Percentiles rank a stretch among this genome's conserved stretches.
These are phyloP conservation scores for Endothia cerciana DNA, from an alignment of 2,329 filamentous ascomycete genomes.

Conservation along the genomic window DNA sequence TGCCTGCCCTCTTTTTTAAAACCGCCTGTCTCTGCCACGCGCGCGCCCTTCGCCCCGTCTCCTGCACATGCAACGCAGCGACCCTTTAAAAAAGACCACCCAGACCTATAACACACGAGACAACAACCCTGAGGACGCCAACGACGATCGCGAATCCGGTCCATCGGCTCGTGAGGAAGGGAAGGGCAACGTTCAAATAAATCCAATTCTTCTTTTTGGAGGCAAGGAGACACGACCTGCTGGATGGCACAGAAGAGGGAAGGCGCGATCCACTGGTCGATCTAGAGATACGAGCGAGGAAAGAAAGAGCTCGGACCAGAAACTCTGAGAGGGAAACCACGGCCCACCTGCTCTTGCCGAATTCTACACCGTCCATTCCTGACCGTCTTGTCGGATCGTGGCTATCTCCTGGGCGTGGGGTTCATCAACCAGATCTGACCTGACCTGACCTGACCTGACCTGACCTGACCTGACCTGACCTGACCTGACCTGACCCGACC, in stretches of 20 bases:
- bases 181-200: neutral
- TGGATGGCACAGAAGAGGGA: slow-evolving; percentile 5
- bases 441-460: slow-evolving; percentile 1
- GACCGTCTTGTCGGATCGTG: slow-evolving; percentile 7
- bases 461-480: slow-evolving; percentile 3
- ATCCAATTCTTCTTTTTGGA: neutral
- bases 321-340: slow-evolving; percentile 1
- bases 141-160: neutral
- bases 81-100: slow-evolving; percentile 4
- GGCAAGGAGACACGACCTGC: neutral
- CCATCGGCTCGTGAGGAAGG: neutral
- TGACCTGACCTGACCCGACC: neutral
- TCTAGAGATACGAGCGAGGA: neutral
- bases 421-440: neutral
- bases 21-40: slow-evolving; percentile 10
- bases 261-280: slow-evolving; percentile 11
- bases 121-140: neutral
- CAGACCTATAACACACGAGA: slow-evolving; percentile 5
- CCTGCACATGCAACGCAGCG: slow-evolving; percentile 1
- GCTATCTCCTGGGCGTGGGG: neutral
- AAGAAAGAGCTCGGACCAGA: slow-evolving; percentile 11
- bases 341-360: slow-evolving; percentile 16
- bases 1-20: slow-evolving; percentile 13
- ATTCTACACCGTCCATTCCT: slow-evolving; percentile 17
- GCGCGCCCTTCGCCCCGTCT: slow-evolving; percentile 11